Evolutionary conservation across 139 green algal species (phyloP), one percentile per base, ranked within the genome.

Genomic region (Edaphochlamys debaryana): DNA sequence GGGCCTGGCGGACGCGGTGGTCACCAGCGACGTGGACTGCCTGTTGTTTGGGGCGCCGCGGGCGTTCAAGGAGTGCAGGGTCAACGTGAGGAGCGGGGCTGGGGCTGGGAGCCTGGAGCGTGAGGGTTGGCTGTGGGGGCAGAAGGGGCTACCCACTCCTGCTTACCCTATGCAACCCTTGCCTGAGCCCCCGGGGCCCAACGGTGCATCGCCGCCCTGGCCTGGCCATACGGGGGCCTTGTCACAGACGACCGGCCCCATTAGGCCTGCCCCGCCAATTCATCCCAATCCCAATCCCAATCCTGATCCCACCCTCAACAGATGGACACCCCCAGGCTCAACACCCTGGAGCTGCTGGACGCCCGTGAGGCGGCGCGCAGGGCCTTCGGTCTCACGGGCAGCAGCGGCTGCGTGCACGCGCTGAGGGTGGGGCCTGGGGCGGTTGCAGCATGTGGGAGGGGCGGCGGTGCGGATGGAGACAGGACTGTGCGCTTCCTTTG

Each of bases 31-130:
- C 69, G 86, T 90, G 37, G 94, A 97, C 69, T 82, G 80, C 36
- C 87, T 97, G 71, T 78, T 96, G 45, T 97, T 96, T 87, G 94
- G 94, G 3, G 90, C 92, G 13, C n/a, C 81, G 34, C 83, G 67
- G 2, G 82, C 94, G 22, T 95, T 89, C 71, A 86, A 29, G 63
- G 76, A 82, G 63, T 73, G 62, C 76, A 52, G 64, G 34, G 27
- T 69, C 11, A 9, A 17, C 34, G 64, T 69, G 64, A 15, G 64
- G 62, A 42, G 40, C 48, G 60, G 23, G 67, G 60, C 40, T 63
- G 56, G 30, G 73, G 19, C 15, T 36, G 71, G 32, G 52, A 11
- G 73, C 17, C 19, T 38, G 38, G 2, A 22, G 67, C 4, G 38
- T 36, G 67, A 38, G n/a, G 8, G 20, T 1, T n/a, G n/a, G 58